A percentile compares a stretch with the other conserved stretches of the same genome.
phyloP scores from a whole-genome alignment of 768 basidiomycete genomes.

The Boletellus emodensis region DNA sequence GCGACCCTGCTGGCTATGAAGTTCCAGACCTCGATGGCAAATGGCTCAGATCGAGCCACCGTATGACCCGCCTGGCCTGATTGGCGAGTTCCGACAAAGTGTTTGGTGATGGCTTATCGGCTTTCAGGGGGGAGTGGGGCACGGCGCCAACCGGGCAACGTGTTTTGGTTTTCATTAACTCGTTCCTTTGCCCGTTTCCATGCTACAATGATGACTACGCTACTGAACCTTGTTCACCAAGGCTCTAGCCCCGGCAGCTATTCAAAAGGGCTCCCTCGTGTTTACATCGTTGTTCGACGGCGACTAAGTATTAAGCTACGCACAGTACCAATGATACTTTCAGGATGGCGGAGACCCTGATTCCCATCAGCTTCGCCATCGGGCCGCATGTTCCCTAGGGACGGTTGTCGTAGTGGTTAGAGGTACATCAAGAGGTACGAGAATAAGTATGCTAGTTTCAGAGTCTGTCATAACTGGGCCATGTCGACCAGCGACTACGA shows the following conservation, averaged over 20 bases:
- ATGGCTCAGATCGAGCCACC: conserved; percentile 25
- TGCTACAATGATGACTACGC: conserved; percentile 12
- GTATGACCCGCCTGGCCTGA: conserved; percentile 1
- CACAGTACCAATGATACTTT: conserved; percentile 15
- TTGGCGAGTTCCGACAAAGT: conserved; percentile 5
- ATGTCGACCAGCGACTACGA: conserved; percentile 22
- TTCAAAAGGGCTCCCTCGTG: conserved; percentile 23
- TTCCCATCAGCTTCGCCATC: conserved; percentile 10
- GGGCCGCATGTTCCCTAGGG: background rate
- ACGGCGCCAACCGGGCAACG: conserved; percentile 7
- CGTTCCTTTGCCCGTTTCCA: conserved; percentile 10
- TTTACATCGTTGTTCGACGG: conserved; percentile 27
- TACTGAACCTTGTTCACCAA: conserved; percentile 21
- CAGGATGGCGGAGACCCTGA: conserved; percentile 8
- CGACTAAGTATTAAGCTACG: conserved; percentile 16
- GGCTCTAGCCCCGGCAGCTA: conserved; percentile 19
- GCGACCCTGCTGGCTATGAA: conserved; percentile 31
- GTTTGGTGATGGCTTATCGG: background rate
- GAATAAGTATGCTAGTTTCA: conserved; percentile 21
- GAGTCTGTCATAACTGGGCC: conserved; percentile 11
- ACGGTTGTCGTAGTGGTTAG: conserved; percentile 9
- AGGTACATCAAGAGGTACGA: conserved; percentile 6
- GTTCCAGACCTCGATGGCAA: conserved; percentile 39
- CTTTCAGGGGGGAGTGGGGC: conserved; percentile 5
- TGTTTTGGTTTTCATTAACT: conserved; percentile 14